These are phyloP conservation scores for Phyllosticta capitalensis DNA, from an alignment of 2,329 filamentous ascomycete genomes.

Conservation along the genomic window DNA sequence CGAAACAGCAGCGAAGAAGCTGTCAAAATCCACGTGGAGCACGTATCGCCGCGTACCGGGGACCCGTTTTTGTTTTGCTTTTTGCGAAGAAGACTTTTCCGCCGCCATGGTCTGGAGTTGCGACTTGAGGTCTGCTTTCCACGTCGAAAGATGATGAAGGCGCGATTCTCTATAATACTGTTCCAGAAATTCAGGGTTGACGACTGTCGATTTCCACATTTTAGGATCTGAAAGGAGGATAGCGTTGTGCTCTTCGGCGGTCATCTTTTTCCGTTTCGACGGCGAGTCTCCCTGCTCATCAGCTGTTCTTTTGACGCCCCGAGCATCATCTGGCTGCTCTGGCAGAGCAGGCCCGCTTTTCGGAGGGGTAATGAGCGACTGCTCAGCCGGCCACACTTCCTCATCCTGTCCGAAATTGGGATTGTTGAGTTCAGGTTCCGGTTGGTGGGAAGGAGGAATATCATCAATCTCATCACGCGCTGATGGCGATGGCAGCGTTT, in stretches of 20 bases:
- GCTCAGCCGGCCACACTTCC: slow-evolving; percentile 8
- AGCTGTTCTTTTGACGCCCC: neutral
- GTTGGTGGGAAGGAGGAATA: slow-evolving; percentile 23
- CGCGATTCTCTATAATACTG: slow-evolving; percentile 94
- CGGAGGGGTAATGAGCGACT: slow-evolving; percentile 19
- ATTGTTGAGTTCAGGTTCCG: slow-evolving; percentile 16
- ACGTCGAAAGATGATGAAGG: slow-evolving; percentile 87
- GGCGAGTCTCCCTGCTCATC: slow-evolving; percentile 7
- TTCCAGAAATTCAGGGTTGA: slow-evolving; percentile 85
- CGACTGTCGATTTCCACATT: slow-evolving; percentile 78
- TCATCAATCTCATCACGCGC: slow-evolving; percentile 21
- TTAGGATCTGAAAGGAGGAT: slow-evolving; percentile 73
- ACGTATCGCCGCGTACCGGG: slow-evolving; percentile 67
- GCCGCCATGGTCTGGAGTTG: slow-evolving; percentile 72
- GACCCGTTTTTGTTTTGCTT: slow-evolving; percentile 42
- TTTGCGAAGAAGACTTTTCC: slow-evolving; percentile 52
- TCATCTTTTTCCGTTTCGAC: slow-evolving; percentile 44
- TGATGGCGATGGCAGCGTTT: slow-evolving; percentile 20
- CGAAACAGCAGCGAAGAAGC: slow-evolving; percentile 94
- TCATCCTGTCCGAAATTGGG: neutral
- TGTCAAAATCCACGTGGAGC: slow-evolving; percentile 95
- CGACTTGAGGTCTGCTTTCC: slow-evolving; percentile 91
- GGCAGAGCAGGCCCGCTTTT: slow-evolving; percentile 20
- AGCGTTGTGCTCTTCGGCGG: slow-evolving; percentile 88
- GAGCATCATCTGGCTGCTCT: neutral